Evolutionary conservation across 2,329 filamentous ascomycete genomes (phyloP).

Genomic region (Trichophyton benhamiae): DNA sequence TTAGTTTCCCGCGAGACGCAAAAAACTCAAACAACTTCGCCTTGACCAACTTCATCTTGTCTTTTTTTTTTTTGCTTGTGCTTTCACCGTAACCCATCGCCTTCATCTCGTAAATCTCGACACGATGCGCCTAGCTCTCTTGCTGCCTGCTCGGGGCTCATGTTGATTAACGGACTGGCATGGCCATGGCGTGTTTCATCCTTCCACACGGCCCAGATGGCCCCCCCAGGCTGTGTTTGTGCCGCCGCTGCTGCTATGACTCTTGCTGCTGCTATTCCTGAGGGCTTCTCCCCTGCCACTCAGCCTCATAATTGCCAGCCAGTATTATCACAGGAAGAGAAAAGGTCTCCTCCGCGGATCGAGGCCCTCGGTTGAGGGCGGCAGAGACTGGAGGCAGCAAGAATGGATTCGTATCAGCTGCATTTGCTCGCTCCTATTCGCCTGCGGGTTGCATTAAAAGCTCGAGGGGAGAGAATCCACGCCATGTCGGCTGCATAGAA

Average conservation of each 20-base stretch:
- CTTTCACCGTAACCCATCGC: background rate
- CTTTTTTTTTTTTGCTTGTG: background rate
- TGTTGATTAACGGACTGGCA: background rate
- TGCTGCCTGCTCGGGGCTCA: background rate
- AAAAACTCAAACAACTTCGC: background rate
- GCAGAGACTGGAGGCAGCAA: background rate
- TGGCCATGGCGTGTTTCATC: background rate
- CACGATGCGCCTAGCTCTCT: background rate
- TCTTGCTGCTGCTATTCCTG: no score
- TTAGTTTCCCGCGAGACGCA: background rate
- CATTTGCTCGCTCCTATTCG: background rate
- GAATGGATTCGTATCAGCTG: background rate
- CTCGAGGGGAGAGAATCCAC: background rate
- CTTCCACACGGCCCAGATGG: background rate
- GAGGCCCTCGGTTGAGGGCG: background rate
- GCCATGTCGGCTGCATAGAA: conserved; percentile 1
- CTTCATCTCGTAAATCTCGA: background rate
- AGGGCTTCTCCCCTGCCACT: background rate
- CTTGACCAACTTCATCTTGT: background rate
- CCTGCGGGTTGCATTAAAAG: background rate
- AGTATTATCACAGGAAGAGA: background rate
- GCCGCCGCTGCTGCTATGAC: no score
- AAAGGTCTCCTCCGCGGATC: background rate
- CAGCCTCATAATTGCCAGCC: background rate
- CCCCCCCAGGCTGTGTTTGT: background rate